phyloP scores from a whole-genome alignment of 2,329 filamentous ascomycete genomes.

The Nemania sp. region DNA sequence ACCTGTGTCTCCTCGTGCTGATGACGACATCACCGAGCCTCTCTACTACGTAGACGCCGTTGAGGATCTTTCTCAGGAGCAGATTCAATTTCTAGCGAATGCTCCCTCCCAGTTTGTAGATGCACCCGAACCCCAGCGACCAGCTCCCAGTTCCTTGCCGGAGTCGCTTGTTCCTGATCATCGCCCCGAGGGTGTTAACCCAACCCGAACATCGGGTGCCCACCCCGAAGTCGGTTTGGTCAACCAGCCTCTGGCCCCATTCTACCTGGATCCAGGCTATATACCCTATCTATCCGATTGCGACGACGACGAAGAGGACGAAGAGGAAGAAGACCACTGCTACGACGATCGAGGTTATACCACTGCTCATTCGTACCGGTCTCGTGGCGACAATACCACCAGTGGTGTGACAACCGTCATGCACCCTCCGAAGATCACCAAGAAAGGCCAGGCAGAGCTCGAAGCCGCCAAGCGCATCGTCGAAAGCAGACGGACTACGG shows the following conservation, averaged over 20 bases:
- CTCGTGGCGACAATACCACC: slow-evolving; percentile 68
- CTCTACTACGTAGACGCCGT: slow-evolving; percentile 54
- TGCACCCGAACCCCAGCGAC: background rate
- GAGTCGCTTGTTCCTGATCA: slow-evolving; percentile 7
- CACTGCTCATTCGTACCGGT: slow-evolving; percentile 75
- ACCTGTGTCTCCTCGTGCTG: slow-evolving; percentile 13
- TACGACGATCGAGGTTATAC: slow-evolving; percentile 73
- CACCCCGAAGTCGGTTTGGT: slow-evolving; percentile 12
- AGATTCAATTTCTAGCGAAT: slow-evolving; percentile 18
- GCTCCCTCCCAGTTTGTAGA: slow-evolving; percentile 4
- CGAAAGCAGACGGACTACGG: slow-evolving; percentile 64
- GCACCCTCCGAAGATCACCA: slow-evolving; percentile 72
- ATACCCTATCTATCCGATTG: slow-evolving; percentile 56
- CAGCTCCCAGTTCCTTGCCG: slow-evolving; percentile 14
- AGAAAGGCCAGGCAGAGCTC: slow-evolving; percentile 73
- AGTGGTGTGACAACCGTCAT: slow-evolving; percentile 58
- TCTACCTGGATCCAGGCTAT: slow-evolving; percentile 44
- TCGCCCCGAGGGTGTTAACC: background rate
- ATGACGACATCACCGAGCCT: slow-evolving; percentile 47
- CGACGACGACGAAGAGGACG: slow-evolving; percentile 74
- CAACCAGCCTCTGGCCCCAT: slow-evolving; percentile 5
- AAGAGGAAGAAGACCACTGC: slow-evolving; percentile 71
- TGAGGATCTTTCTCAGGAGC: slow-evolving; percentile 44
- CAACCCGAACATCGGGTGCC: background rate
- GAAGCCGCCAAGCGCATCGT: slow-evolving; percentile 68